Evolutionary conservation across 139 green algal genomes (phyloP).

Genomic region (Closterium sp.): DNA sequence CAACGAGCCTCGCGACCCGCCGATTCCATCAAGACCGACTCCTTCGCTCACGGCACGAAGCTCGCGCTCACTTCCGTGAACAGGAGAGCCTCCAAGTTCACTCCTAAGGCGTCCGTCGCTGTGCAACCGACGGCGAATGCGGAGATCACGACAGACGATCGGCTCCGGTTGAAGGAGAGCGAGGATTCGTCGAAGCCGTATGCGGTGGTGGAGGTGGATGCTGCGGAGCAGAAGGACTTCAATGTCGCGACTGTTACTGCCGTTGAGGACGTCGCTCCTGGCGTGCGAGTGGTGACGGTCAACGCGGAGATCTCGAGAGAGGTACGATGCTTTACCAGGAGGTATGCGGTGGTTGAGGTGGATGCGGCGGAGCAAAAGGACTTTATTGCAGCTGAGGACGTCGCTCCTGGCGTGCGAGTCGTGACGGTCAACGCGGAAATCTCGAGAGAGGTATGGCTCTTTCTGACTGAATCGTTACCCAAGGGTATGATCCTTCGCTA

Average conservation of each 20-base stretch:
- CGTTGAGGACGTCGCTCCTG: constrained; percentile 24
- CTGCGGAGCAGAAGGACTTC: constrained; percentile 8
- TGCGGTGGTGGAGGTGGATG: neutral
- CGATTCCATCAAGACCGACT: neutral
- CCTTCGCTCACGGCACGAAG: neutral
- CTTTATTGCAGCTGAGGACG: neutral
- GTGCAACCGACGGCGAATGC: neutral
- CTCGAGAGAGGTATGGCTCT: constrained; percentile 20
- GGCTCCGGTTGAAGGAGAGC: neutral
- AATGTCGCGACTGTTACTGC: constrained; percentile 2
- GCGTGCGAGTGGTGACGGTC: constrained; percentile 34
- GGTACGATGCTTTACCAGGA: neutral
- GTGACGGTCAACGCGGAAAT: constrained; percentile 40
- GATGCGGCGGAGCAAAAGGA: constrained; percentile 3
- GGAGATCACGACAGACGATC: neutral
- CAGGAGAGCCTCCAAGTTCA: neutral
- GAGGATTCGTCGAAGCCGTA: neutral
- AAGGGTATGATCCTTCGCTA: neutral
- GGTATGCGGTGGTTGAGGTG: neutral
- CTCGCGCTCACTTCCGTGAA: neutral
- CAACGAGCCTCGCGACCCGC: neutral
- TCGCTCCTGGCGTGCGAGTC: constrained; percentile 33
- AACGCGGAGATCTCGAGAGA: constrained; percentile 39
- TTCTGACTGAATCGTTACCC: no score
- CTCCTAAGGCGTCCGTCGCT: neutral